phyloP scores from a whole-genome alignment of 2,329 filamentous ascomycete genomes.

The Cryoendolithus antarcticus region DNA sequence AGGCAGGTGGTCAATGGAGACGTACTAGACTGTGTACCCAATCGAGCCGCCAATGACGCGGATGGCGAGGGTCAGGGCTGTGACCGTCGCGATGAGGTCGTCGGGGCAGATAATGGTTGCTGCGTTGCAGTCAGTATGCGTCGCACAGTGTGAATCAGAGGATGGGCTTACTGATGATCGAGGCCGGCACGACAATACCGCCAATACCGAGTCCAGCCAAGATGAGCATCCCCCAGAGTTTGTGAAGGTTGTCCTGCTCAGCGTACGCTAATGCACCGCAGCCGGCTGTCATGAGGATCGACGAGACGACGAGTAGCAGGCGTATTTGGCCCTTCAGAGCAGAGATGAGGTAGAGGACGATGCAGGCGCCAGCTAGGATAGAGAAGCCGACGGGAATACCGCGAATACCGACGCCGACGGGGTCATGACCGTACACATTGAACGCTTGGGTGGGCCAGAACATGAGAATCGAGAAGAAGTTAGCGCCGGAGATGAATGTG shows the following conservation, averaged over 20 bases:
- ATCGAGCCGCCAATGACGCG: conserved; percentile 56
- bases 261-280: conserved; percentile 20
- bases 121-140: conserved; percentile 1
- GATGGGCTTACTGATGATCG: conserved; percentile 40
- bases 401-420: conserved; percentile 50
- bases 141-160: neutral
- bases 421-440: conserved; percentile 39
- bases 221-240: conserved; percentile 35
- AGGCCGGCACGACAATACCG: conserved; percentile 54
- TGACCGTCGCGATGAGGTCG: conserved; percentile 57
- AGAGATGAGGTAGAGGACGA: conserved; percentile 46
- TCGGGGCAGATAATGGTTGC: conserved; percentile 57
- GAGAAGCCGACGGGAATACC: conserved; percentile 53
- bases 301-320: conserved; percentile 47
- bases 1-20: conserved; percentile 22
- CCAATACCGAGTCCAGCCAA: conserved; percentile 54
- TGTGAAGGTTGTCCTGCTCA: conserved; percentile 17
- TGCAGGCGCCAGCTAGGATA: conserved; percentile 48
- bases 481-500: conserved; percentile 27
- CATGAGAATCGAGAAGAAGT: conserved; percentile 32
- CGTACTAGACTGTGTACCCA: conserved; percentile 31
- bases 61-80: conserved; percentile 55
- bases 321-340: conserved; percentile 47
- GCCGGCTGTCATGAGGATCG: conserved; percentile 52
- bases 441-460: conserved; percentile 49